Evolutionary conservation across 208 protist genomes (phyloP).

Genomic region (Phytomonas sp.): DNA sequence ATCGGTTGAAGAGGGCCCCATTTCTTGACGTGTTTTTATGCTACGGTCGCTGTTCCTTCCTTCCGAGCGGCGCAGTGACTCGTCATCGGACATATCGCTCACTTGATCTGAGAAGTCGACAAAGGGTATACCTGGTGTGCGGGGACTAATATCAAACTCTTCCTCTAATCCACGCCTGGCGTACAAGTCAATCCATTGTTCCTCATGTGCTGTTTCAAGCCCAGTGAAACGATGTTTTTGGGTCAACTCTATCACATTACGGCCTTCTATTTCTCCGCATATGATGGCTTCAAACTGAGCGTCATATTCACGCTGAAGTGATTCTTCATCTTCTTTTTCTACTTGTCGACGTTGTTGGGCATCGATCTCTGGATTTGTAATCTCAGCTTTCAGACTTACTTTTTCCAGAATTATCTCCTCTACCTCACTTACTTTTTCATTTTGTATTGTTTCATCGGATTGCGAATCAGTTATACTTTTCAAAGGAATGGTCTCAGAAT

Average conservation of each 20-base stretch:
- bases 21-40: not conserved
- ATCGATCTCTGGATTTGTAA: not conserved
- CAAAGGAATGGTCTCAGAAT: no score
- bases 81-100: constrained; percentile 65
- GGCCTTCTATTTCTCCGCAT: constrained; percentile 25
- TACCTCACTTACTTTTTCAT: not conserved
- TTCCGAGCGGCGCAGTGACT: constrained; percentile 9
- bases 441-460: not conserved
- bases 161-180: constrained; percentile 25
- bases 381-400: not conserved
- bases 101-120: constrained; percentile 32
- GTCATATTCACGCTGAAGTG: constrained; percentile 10
- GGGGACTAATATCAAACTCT: constrained; percentile 48
- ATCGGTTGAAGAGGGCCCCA: no score
- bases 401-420: not conserved
- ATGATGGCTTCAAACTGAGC: constrained; percentile 13
- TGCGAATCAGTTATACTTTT: not conserved
- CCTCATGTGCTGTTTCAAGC: constrained; percentile 29
- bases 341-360: constrained; percentile 9
- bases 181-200: constrained; percentile 23
- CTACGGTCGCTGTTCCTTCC: not conserved
- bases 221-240: constrained; percentile 26
- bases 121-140: constrained; percentile 4
- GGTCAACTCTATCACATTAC: constrained; percentile 23
- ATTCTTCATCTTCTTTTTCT: constrained; percentile 18